A percentile compares a stretch with the other conserved stretches of the same genome.
Conservation (phyloP, 2,329 filamentous ascomycete genomes). For the Pseudocercospora pini-densiflorae region DNA sequence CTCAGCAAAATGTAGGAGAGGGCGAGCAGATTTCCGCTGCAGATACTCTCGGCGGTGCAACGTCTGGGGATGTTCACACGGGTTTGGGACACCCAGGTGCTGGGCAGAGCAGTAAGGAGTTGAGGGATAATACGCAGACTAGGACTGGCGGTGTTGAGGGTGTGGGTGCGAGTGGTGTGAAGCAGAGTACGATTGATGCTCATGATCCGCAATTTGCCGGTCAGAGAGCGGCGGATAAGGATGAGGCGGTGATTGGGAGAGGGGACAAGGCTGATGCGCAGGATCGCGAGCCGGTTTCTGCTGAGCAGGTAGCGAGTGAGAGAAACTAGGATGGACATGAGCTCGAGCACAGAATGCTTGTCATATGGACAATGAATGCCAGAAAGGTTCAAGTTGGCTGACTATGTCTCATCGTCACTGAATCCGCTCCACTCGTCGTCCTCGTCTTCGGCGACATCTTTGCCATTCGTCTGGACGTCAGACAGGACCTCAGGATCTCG, state of each 20-base stretch:
- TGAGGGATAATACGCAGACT: slow-evolving; percentile 51
- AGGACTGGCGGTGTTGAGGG: slow-evolving; percentile 49
- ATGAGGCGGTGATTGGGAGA: slow-evolving; percentile 41
- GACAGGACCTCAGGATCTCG: slow-evolving; percentile 50
- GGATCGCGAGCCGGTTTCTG: slow-evolving; percentile 41
- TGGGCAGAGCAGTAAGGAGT: slow-evolving; percentile 56
- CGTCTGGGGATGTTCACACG: slow-evolving; percentile 58
- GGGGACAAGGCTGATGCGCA: slow-evolving; percentile 40
- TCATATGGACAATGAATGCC: not conserved
- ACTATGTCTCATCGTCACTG: slow-evolving; percentile 39
- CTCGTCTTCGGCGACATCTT: slow-evolving; percentile 22
- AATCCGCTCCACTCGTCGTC: slow-evolving; percentile 52
- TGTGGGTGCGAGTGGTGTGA: slow-evolving; percentile 40
- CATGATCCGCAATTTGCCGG: slow-evolving; percentile 41
- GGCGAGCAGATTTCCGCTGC: slow-evolving; percentile 49
- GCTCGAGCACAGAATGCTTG: not conserved
- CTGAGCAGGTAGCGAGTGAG: slow-evolving; percentile 37
- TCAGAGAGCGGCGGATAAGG: slow-evolving; percentile 45
- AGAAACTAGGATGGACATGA: slow-evolving; percentile 9
- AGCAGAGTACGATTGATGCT: slow-evolving; percentile 34
- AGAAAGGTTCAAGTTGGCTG: not conserved
- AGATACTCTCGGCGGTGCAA: slow-evolving; percentile 56
- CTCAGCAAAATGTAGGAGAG: slow-evolving; percentile 46
- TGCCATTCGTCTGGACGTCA: not conserved
- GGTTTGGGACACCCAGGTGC: slow-evolving; percentile 57